Evolutionary conservation across 257 asterid species (phyloP).

Genomic region (Penstemon barbatus): DNA sequence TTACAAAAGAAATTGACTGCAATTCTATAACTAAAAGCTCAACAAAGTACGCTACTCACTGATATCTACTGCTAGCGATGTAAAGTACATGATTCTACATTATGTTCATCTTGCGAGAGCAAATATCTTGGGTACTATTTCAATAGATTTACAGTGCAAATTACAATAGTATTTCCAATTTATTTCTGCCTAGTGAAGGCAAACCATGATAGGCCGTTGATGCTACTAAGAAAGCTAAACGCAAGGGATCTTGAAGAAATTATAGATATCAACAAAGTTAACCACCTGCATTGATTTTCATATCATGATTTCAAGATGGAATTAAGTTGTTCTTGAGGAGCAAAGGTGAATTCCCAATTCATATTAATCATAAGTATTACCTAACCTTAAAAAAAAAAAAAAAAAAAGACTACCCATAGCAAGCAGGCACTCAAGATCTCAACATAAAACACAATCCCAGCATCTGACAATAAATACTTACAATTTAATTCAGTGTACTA

Average conservation of each 20-base stretch:
- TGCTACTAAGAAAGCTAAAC: background rate
- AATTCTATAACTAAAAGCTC: background rate
- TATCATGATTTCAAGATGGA: background rate
- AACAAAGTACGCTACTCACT: background rate
- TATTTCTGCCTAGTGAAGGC: background rate
- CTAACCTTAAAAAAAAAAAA: background rate
- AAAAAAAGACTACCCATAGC: background rate
- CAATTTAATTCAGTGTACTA: slow-evolving; percentile 3
- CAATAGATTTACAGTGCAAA: slow-evolving; percentile 3
- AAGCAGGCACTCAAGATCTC: slow-evolving; percentile 2
- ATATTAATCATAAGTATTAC: slow-evolving; percentile 5
- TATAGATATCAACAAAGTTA: slow-evolving; percentile 1
- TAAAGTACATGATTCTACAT: background rate
- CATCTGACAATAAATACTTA: slow-evolving; percentile 3
- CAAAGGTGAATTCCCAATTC: background rate
- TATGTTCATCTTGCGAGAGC: background rate
- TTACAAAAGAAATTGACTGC: background rate
- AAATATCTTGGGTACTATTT: background rate
- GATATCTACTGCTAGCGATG: background rate
- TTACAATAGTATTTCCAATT: too few relatives aligned
- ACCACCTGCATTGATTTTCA: background rate
- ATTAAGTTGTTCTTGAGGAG: background rate
- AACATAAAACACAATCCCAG: slow-evolving; percentile 14
- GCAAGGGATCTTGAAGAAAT: too few relatives aligned
- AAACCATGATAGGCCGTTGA: slow-evolving; percentile 2